Conservation (phyloP, 2,329 filamentous ascomycete species). For the Didymella pinodella region DNA sequence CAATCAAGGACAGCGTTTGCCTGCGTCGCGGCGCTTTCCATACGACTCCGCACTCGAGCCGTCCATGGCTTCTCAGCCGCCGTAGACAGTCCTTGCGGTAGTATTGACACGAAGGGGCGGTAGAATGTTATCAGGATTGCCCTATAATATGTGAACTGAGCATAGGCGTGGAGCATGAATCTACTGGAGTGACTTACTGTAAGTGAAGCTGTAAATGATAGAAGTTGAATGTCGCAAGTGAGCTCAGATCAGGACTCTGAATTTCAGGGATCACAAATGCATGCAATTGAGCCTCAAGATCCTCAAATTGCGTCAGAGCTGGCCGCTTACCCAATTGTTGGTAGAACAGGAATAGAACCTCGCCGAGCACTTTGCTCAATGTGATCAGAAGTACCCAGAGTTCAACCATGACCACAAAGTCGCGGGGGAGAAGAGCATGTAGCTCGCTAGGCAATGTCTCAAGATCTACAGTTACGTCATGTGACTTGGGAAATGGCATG, state of each 20-base stretch:
- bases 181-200: conserved; percentile 1
- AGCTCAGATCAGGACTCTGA: not conserved
- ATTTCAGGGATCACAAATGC: not conserved
- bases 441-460: not conserved
- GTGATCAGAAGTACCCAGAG: conserved; percentile 8
- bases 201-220: conserved; percentile 13
- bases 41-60: conserved; percentile 1
- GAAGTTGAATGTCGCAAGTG: conserved; percentile 5
- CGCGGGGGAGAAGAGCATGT: not conserved
- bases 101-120: conserved; percentile 8
- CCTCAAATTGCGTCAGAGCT: not conserved
- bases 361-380: conserved; percentile 8
- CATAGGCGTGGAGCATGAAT: not conserved
- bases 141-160: not conserved
- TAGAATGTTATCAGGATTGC: conserved; percentile 17
- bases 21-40: conserved; percentile 14
- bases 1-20: conserved; percentile 9
- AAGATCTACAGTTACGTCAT: conserved; percentile 10
- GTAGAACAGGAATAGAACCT: conserved; percentile 7
- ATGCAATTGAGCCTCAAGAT: conserved; percentile 1
- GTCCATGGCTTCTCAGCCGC: not conserved
- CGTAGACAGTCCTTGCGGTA: not conserved
- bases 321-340: conserved; percentile 4
- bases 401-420: not conserved
- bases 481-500: conserved; percentile 6